Base-by-base conservation (phyloP, 768 basidiomycete genomes). In the Rhizopogon roseolus region DNA sequence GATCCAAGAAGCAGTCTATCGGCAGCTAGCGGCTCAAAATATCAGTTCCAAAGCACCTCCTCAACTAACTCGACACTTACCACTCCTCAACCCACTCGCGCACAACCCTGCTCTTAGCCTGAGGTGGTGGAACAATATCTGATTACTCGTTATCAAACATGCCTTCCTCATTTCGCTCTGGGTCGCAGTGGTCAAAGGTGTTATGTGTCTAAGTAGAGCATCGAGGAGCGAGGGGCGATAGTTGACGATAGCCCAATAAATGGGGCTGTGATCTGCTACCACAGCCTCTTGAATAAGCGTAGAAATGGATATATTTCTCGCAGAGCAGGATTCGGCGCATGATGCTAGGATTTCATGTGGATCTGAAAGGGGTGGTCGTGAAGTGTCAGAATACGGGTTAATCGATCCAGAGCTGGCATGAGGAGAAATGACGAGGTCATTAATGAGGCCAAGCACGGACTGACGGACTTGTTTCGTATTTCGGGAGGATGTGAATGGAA, bases 101-200 rank as follows among this genome's bases (percentile, higher is more conserved):
- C 52, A 55, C 16, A 57, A 32, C 39, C 52, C 55, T 4, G 50
- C 16, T 19, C 54, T 61, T 38, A 65, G 57, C 1, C 63, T 65
- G 34, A 69, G 57, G 4, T 57, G 58, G 19, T 70, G 67, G 36
- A 69, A 69, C 16, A 69, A 45, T 1, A 14, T 17, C 41, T 70
- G 67, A 38, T 71, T 64, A 7, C 63, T 62, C 39, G 49, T 57
- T 9, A 60, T 54, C 11, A 89, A 72, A 61, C 89, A 91, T 1
- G 86, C 88, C 2, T 78, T 73, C 6, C 86, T 80, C 41, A 88
- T 73, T 25, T 91, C 89, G 5, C 76, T 76, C 9, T 82, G 71
- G 1, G 84, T 81, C 27, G 54, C 60, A 3, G 61, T 34, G 2
- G 66, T 60, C 9, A 81, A 60, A 6, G 78, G 77, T 0, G 74